A percentile compares a stretch with the other conserved stretches of the same genome.
Evolutionary conservation across 106 monocot species (phyloP).

Genomic region (Triglochin maritima): DNA sequence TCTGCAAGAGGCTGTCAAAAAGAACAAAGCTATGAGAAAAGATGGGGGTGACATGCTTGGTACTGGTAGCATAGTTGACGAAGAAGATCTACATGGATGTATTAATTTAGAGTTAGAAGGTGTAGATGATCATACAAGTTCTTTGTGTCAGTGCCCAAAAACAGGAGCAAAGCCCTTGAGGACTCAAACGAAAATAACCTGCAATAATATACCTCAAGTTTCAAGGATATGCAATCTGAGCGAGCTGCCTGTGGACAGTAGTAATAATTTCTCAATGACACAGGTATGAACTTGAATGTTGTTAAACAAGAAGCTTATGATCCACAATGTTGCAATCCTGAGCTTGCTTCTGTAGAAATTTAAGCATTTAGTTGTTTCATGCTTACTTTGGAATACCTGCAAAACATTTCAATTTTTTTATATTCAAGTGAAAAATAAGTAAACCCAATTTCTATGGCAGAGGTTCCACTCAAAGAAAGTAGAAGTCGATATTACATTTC

Average conservation of each 20-base stretch:
- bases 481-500: no score
- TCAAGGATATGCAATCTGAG: background rate
- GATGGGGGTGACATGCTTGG: background rate
- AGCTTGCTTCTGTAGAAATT: no score
- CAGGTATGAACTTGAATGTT: background rate
- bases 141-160: background rate
- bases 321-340: no score
- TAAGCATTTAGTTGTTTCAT: no score
- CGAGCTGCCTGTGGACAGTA: background rate
- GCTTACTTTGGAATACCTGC: no score
- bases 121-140: background rate
- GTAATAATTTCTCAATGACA: background rate
- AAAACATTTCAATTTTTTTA: no score
- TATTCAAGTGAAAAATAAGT: no score
- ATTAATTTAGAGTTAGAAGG: background rate
- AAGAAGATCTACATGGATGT: background rate
- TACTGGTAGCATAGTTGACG: background rate
- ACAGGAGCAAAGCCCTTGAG: background rate
- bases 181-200: background rate
- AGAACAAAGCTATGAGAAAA: background rate
- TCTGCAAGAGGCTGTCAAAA: slow-evolving; percentile 23
- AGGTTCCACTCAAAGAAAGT: no score
- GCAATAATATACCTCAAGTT: background rate
- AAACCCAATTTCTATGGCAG: no score
- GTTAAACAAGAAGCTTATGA: background rate